These are phyloP conservation scores for Coniferiporia sulphurascens DNA, from an alignment of 1,284 basidiomycete genomes.

Conservation along the genomic window DNA sequence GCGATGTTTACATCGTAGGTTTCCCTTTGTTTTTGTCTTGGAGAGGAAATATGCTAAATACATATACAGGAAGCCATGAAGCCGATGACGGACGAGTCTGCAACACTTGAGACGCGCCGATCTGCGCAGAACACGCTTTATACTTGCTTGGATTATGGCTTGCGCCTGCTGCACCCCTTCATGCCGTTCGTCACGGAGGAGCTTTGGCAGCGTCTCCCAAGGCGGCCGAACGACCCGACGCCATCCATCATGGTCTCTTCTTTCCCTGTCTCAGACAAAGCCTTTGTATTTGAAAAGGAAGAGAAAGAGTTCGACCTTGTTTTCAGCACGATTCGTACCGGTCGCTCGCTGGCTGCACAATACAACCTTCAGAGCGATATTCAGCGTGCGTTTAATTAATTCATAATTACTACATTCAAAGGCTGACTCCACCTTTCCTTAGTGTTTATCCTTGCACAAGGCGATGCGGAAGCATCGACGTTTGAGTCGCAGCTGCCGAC, in stretches of 20 bases:
- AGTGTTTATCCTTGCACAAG: constrained; percentile 81
- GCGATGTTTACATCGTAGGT: constrained; percentile 95
- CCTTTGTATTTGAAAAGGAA: constrained; percentile 68
- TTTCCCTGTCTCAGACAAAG: constrained; percentile 69
- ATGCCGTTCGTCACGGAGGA: constrained; percentile 99
- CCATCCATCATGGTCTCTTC: constrained; percentile 86
- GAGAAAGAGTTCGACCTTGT: constrained; percentile 85
- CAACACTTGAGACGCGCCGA: constrained; percentile 53
- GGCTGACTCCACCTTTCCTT: constrained; percentile 7
- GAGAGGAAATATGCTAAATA: constrained; percentile 5
- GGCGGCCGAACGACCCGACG: constrained; percentile 76
- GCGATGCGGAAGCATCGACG: constrained; percentile 56
- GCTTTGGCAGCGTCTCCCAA: constrained; percentile 93
- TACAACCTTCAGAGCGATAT: constrained; percentile 90
- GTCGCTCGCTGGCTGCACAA: constrained; percentile 84
- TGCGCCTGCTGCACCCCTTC: constrained; percentile 92
- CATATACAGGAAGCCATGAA: constrained; percentile 87
- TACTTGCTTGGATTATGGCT: constrained; percentile 87
- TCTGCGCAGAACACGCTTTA: constrained; percentile 97
- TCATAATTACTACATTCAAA: not conserved
- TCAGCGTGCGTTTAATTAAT: constrained; percentile 3
- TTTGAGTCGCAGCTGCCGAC: constrained; percentile 73
- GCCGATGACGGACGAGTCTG: constrained; percentile 84
- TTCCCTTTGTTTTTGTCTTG: not conserved
- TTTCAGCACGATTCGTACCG: constrained; percentile 74